A percentile compares a stretch with the other conserved stretches of the same genome.
phyloP scores from a whole-genome alignment of 2,329 filamentous ascomycete genomes.

The Trichophyton mentagrophytes region DNA sequence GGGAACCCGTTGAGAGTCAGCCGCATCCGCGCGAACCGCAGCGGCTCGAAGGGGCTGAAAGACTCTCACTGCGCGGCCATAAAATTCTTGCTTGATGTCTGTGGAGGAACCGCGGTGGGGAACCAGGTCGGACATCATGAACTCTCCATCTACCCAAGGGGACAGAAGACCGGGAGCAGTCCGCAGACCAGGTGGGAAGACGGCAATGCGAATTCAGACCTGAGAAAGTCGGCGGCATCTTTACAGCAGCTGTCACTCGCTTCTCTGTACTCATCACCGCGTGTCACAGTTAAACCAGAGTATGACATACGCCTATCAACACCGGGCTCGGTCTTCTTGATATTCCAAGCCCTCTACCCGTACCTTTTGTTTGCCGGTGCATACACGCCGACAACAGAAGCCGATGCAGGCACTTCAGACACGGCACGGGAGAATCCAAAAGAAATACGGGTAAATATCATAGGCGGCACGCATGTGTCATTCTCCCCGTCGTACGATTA shows the following conservation, averaged over 20 bases:
- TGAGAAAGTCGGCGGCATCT: background rate
- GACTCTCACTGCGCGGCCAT: conserved; percentile 45
- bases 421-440: background rate
- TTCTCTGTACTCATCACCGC: background rate
- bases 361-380: conserved; percentile 39
- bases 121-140: conserved; percentile 25
- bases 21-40: conserved; percentile 41
- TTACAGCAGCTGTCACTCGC: conserved; percentile 6
- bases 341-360: conserved; percentile 48
- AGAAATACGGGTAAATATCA: conserved; percentile 33
- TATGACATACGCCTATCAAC: conserved; percentile 34
- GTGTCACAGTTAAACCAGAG: conserved; percentile 19
- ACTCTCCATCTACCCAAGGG: conserved; percentile 23
- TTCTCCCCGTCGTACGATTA: conserved; percentile 46
- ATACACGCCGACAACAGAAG: background rate
- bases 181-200: background rate
- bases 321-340: conserved; percentile 43
- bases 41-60: conserved; percentile 43
- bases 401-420: background rate
- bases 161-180: background rate
- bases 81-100: conserved; percentile 40
- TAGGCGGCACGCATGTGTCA: conserved; percentile 47
- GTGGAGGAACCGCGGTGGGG: conserved; percentile 30
- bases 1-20: conserved; percentile 38
- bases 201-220: background rate